These are phyloP conservation scores for Triticum turgidum DNA, from an alignment of 176 grass and related monocot species.

Conservation along the genomic window DNA sequence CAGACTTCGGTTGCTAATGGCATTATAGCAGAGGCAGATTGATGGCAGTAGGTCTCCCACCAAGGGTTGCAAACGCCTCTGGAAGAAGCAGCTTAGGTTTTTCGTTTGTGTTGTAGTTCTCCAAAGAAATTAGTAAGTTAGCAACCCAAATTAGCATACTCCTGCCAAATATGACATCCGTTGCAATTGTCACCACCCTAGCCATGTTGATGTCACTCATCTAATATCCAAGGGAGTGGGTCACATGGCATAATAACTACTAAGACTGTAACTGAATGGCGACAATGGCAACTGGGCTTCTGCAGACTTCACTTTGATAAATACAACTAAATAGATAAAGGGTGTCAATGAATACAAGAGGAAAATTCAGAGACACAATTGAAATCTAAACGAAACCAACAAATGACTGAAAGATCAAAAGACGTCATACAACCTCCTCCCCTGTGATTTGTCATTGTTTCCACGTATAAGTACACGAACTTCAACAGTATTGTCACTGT, in stretches of 20 bases:
- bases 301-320: background rate
- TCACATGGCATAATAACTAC: background rate
- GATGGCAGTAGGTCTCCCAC: background rate
- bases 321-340: background rate
- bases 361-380: background rate
- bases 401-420: conserved; percentile 5
- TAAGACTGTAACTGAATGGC: background rate
- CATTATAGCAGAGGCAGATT: background rate
- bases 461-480: conserved; percentile 58
- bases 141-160: conserved; percentile 20
- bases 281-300: background rate
- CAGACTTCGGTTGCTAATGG: background rate
- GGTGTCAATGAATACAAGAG: background rate
- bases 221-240: background rate
- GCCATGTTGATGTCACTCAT: background rate
- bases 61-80: background rate
- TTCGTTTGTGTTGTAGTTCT: background rate
- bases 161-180: background rate
- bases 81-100: background rate
- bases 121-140: conserved; percentile 15
- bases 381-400: background rate
- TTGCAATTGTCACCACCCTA: background rate
- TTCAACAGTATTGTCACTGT: conserved; percentile 43
- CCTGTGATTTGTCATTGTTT: conserved; percentile 43
- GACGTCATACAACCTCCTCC: conserved; percentile 47